Conservation (phyloP, 176 grass and related monocot genomes). For the Echinochloa phyllopogon region DNA sequence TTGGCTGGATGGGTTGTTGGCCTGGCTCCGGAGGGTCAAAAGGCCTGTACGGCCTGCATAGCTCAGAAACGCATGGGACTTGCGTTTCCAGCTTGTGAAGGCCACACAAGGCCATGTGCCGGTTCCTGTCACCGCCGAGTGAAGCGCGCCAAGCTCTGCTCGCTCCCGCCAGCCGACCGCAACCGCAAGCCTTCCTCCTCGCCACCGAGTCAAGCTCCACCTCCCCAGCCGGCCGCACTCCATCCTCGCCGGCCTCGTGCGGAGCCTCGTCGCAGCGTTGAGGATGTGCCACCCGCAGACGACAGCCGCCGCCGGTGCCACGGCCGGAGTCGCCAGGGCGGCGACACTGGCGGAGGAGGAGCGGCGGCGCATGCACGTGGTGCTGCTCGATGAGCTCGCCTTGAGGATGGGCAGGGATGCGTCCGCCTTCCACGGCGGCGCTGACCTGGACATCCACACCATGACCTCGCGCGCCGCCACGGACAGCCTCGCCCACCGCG, state of each 20-base stretch:
- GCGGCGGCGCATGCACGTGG: background rate
- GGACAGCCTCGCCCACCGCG: slow-evolving; percentile 11
- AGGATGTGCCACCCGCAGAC: slow-evolving; percentile 26
- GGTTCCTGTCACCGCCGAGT: no score
- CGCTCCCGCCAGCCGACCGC: no score
- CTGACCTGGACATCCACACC: background rate
- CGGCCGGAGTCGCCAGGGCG: background rate
- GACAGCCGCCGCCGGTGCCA: background rate
- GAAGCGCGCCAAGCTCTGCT: no score
- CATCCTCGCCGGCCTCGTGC: background rate
- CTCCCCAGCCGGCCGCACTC: no score
- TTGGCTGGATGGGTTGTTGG: no score
- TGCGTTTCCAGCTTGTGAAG: no score
- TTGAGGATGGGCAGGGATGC: background rate
- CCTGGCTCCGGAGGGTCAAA: no score
- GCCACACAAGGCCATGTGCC: no score
- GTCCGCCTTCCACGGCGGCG: background rate
- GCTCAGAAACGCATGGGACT: no score
- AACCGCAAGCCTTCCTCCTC: no score
- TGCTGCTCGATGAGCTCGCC: background rate
- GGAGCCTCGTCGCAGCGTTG: background rate
- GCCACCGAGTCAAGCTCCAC: no score
- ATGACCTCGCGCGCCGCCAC: background rate
- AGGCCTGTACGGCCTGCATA: no score
- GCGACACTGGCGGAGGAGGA: slow-evolving; percentile 21